Conservation (phyloP, 108 stramenopile species). For the Skeletonema menzelii region DNA sequence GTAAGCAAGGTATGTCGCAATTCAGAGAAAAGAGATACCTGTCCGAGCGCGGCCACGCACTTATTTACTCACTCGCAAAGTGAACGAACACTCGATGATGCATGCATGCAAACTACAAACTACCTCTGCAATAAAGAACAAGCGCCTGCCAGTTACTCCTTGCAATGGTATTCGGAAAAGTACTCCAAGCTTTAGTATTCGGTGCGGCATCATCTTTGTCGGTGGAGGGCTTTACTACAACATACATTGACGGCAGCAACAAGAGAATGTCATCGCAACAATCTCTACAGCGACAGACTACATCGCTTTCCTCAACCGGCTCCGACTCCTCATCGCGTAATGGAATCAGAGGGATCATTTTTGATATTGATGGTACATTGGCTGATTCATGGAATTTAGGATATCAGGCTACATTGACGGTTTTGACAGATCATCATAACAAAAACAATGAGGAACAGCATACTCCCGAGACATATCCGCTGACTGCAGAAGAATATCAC, state of each 20-base stretch:
- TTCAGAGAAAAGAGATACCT: too few relatives aligned
- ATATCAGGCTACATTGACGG: constrained; percentile 74
- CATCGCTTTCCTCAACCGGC: not conserved
- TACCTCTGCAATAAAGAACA: too few relatives aligned
- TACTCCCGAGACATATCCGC: constrained; percentile 36
- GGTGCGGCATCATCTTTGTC: not conserved
- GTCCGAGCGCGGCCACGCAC: too few relatives aligned
- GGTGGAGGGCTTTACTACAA: not conserved
- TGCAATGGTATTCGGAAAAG: not conserved
- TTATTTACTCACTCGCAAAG: too few relatives aligned
- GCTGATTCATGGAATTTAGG: constrained; percentile 87
- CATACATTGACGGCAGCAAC: not conserved
- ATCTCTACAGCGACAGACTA: not conserved
- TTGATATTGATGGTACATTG: constrained; percentile 86
- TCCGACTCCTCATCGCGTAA: not conserved
- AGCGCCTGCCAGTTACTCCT: not conserved
- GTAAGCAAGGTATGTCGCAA: too few relatives aligned
- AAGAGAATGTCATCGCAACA: not conserved
- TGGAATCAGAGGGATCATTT: constrained; percentile 60
- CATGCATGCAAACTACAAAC: too few relatives aligned
- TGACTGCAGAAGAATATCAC: constrained; percentile 70
- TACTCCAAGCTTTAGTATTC: not conserved
- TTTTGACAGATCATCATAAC: constrained; percentile 65
- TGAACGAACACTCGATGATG: too few relatives aligned
- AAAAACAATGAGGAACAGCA: constrained; percentile 7